phyloP scores from a whole-genome alignment of 495 filamentous ascomycete genomes.

The Darksidea phi region DNA sequence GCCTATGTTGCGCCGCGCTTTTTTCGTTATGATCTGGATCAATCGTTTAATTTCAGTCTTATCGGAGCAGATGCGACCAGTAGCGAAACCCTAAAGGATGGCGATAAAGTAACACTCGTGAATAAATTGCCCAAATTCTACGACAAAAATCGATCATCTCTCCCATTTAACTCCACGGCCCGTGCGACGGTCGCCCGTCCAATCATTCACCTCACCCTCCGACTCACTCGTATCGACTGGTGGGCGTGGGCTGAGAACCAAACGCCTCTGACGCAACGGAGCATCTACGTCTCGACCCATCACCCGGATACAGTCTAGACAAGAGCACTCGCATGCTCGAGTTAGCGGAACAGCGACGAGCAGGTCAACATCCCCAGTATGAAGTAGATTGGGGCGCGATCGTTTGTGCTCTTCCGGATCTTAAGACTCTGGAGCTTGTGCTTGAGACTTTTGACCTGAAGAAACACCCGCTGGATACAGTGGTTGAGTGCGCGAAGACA shows the following conservation, averaged over 20 bases:
- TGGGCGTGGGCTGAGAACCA: constrained; percentile 19
- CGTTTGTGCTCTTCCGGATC: constrained; percentile 5
- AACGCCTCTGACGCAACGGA: not conserved
- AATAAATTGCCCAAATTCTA: not conserved
- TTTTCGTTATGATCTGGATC: not conserved
- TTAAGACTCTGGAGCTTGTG: constrained; percentile 18
- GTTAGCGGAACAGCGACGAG: constrained; percentile 10
- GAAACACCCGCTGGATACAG: constrained; percentile 20
- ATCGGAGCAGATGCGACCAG: not conserved
- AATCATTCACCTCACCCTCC: constrained; percentile 24
- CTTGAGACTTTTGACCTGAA: constrained; percentile 28
- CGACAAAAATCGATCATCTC: constrained; percentile 2
- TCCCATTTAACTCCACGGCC: not conserved
- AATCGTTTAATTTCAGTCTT: constrained; percentile 3
- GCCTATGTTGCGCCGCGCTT: constrained; percentile 11
- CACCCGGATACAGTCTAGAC: not conserved
- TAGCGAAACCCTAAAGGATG: too few relatives aligned
- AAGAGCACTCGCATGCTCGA: not conserved
- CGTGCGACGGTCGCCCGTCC: constrained; percentile 18
- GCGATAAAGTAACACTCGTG: too few relatives aligned
- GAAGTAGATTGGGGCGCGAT: constrained; percentile 8
- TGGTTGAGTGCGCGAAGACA: constrained; percentile 29
- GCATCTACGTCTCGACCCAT: constrained; percentile 21
- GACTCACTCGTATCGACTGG: constrained; percentile 27
- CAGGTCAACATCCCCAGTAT: not conserved